These are phyloP conservation scores for Leonotis leonurus DNA, from an alignment of 257 asterid species.

Conservation along the genomic window DNA sequence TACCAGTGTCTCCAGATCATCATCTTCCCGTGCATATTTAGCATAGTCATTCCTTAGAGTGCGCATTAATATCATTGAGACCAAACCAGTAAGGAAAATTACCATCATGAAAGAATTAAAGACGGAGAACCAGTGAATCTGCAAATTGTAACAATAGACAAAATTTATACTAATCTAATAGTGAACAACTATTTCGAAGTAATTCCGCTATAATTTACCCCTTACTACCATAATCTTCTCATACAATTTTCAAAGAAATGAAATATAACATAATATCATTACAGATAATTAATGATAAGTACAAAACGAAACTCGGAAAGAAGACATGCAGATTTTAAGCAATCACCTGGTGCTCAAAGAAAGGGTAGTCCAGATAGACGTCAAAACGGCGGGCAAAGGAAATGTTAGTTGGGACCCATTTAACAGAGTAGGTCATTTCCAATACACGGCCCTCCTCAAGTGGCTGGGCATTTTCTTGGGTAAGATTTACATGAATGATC, in stretches of 20 bases:
- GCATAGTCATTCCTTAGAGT: conserved; percentile 76
- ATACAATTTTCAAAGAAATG: not conserved
- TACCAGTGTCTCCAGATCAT: conserved; percentile 70
- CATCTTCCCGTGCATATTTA: conserved; percentile 70
- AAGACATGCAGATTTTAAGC: not conserved
- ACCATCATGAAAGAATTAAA: conserved; percentile 85
- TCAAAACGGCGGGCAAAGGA: conserved; percentile 67
- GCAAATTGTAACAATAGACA: conserved; percentile 24
- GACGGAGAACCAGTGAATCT: conserved; percentile 85
- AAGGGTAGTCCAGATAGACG: conserved; percentile 75
- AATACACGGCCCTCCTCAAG: conserved; percentile 53
- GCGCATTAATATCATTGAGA: conserved; percentile 77
- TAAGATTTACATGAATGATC: conserved; percentile 68
- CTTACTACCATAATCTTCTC: not conserved
- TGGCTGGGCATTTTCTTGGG: conserved; percentile 58
- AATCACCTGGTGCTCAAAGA: conserved; percentile 75
- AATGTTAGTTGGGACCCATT: conserved; percentile 56
- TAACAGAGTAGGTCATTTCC: conserved; percentile 75
- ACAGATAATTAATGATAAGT: not conserved
- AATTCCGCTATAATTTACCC: not conserved
- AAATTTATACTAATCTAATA: not conserved
- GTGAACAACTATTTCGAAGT: not conserved
- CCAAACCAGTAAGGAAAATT: conserved; percentile 73
- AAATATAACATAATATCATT: not conserved
- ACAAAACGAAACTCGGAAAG: not conserved